These are phyloP conservation scores for Gastroboletus turbinatus DNA, from an alignment of 1,284 basidiomycete genomes.

Conservation along the genomic window DNA sequence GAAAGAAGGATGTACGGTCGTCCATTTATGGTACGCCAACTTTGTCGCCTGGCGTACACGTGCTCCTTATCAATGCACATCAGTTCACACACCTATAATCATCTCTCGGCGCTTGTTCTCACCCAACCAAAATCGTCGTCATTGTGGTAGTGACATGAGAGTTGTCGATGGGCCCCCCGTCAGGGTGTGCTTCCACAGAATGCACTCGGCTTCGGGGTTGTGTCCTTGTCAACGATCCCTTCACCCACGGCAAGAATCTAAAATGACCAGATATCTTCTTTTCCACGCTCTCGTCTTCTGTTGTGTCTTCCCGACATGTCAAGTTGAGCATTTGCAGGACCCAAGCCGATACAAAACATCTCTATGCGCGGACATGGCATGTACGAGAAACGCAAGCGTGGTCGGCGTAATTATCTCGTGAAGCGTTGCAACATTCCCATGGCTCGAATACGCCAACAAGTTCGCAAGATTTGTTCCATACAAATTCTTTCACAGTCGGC, in stretches of 20 bases:
- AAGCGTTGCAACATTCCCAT: slow-evolving; percentile 23
- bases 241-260: not conserved
- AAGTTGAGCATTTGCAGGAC: slow-evolving; percentile 5
- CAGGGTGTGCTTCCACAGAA: not conserved
- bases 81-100: too few relatives aligned
- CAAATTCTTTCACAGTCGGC: not conserved
- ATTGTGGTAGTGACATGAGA: too few relatives aligned
- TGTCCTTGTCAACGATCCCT: not conserved
- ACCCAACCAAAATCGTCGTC: too few relatives aligned
- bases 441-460: slow-evolving; percentile 15
- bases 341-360: not conserved
- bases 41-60: too few relatives aligned
- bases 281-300: slow-evolving; percentile 11
- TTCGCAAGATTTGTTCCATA: slow-evolving; percentile 6
- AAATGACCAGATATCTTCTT: slow-evolving; percentile 11
- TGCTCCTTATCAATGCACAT: too few relatives aligned
- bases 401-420: slow-evolving; percentile 11
- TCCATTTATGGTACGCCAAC: too few relatives aligned
- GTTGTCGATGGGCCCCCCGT: too few relatives aligned
- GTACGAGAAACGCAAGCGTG: slow-evolving; percentile 21
- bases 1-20: too few relatives aligned
- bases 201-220: not conserved
- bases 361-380: not conserved
- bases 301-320: slow-evolving; percentile 6
- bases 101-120: too few relatives aligned